Base-by-base conservation (phyloP, 495 filamentous ascomycete species). In the Aspergillus baeticus region DNA sequence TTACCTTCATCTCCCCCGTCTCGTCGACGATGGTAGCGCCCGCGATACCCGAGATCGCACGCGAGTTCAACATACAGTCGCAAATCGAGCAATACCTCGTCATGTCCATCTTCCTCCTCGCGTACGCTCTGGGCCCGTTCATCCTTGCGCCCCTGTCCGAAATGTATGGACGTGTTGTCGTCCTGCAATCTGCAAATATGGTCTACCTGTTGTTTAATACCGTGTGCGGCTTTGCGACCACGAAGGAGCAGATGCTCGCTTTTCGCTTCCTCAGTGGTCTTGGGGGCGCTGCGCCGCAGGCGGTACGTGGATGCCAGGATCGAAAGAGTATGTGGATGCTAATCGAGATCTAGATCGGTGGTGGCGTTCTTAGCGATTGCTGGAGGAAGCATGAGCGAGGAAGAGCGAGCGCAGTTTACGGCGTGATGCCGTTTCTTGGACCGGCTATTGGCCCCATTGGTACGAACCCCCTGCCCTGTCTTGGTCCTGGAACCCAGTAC, bases 181-280 rank as follows among this genome's bases (percentile, higher is more conserved):
- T 54, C 0, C 29, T 57, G 6, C 59, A 57, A 23, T 45, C 42
- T 1, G 42, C 41, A 0, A 61, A 57, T 29, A 35, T 57, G 39
- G 5, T 61, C 2, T 61, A 57, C 62, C 59, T 87, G 0, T 56
- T 78, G 34, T 88, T 82, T 67, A 86, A 81, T 46, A 39, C 81
- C 2, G 78, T 64, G 7, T 85, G 80, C 58, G 84, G 81, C 0
- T 73, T 86, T 36, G 71, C 80, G 1, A 64, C 66, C 13, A 82
- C 69, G 10, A 68, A 62, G 5, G 65, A 48, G 1, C 75, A 82
- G 58, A 68, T 85, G 53, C 66, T 85, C 23, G 77, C 63, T 5
- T 83, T 81, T 59, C 78, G 83, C 0, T 83, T 86, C 54, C 61
- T 87, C 1, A 58, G 77, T 1, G 84, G 84, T 0, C 52, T 83